Evolutionary conservation across 805 yeast genomes (phyloP).

Genomic region (Schwanniomyces pseudopolymorphus): DNA sequence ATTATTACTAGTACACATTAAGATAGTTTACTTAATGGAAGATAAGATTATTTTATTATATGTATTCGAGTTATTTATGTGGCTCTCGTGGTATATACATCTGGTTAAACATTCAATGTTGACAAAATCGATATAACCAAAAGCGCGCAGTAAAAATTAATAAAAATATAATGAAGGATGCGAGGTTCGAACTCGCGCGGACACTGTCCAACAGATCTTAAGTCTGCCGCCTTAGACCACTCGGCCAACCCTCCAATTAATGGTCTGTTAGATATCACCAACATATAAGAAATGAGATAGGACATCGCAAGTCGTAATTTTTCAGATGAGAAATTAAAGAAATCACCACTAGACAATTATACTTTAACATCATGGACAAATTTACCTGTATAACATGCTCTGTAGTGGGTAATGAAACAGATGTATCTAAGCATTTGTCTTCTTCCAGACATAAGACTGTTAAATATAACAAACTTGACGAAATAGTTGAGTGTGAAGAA

Average conservation of each 20-base stretch:
- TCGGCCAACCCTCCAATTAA: conserved; percentile 48
- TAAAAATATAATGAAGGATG: conserved; percentile 42
- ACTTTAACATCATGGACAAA: conserved; percentile 2
- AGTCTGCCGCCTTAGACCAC: conserved; percentile 55
- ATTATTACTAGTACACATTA: too few relatives aligned
- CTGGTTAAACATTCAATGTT: too few relatives aligned
- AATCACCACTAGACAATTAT: background rate
- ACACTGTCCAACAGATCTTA: conserved; percentile 48
- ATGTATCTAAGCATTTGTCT: conserved; percentile 52
- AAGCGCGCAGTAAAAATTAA: too few relatives aligned
- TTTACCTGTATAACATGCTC: conserved; percentile 51
- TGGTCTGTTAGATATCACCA: too few relatives aligned
- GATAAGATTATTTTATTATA: too few relatives aligned
- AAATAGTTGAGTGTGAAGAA: conserved; percentile 53
- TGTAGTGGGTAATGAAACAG: conserved; percentile 28
- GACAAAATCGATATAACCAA: too few relatives aligned
- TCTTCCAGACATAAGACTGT: conserved; percentile 54
- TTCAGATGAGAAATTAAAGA: background rate
- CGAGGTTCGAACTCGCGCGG: conserved; percentile 59
- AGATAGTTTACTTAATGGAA: too few relatives aligned
- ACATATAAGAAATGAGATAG: too few relatives aligned
- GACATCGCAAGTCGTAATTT: too few relatives aligned
- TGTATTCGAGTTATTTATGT: too few relatives aligned
- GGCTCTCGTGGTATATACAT: too few relatives aligned
- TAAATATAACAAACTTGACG: conserved; percentile 30